Evolutionary conservation across 1,284 basidiomycete species (phyloP), one percentile per base, ranked within the genome.

Genomic region (Mrakiaceae sp.): DNA sequence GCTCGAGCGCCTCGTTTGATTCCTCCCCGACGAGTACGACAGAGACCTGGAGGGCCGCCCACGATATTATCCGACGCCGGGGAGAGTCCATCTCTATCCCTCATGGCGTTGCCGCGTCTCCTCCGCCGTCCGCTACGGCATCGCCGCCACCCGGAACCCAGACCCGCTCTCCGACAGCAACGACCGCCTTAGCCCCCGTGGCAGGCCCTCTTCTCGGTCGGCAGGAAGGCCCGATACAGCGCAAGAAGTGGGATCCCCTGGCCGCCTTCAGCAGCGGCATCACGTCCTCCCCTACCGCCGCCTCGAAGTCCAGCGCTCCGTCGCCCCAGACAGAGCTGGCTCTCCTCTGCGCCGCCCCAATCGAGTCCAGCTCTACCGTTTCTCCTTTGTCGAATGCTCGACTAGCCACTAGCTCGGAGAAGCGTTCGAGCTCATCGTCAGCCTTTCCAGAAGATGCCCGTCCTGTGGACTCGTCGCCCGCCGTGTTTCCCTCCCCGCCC

Each of bases 241-340:
- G 60, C 12, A 54, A 54, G 44, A 62, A 62, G 60, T 62, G 52
- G 51, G 48, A 50, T 27, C 60, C 60, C 40, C 52, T 55, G 10
- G 60, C 60, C 2, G 60, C 60, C 11, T 62, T 62, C 47, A 54
- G 7, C 27, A 27, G 27, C 48, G 57, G n/a, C 16, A 12, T 46
- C 56, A 14, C 16, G 47, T 14, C 9, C 39, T 40, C 8, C 53
- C 10, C 39, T 27, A 27, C 27, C 27, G 27, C 27, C 27, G 27
- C 27, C 8, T 54, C 39, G 27, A 9, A n/a, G 53, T 5, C 53
- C 16, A 40, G 27, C 11, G 52, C 27, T 39, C 52, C 52, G 9
- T 16, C 52, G 14, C n/a, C 16, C 50, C 50, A 5, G 59, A 39
- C 14, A 3, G 40, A 51, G 40, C 49, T 27, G 14, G 10, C 49